Base-by-base conservation (phyloP, 805 yeast species). In the Saccharomycopsis oosterbeekiorum region DNA sequence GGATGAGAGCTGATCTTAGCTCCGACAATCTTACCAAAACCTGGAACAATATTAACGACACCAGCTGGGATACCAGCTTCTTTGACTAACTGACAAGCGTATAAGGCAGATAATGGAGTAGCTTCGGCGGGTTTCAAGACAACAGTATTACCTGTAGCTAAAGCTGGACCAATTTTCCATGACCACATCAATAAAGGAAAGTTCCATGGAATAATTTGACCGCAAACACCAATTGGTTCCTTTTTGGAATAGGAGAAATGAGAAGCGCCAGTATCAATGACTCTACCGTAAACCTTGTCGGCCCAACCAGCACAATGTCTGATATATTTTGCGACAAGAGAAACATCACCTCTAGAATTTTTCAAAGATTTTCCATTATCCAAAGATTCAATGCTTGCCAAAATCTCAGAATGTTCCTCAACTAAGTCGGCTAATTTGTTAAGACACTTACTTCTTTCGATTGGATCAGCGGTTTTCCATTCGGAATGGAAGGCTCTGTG, bases 181-280 rank as follows among this genome's bases (percentile, higher is more conserved):
- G 96, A 79, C 78, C 90, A 87, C 94, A 92, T 91, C 73, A 89
- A 80, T 68, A 92, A 76, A 65, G 97, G 97, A 84, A 90, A 92
- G 78, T 92, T 92, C 97, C 97, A 92, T 68, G 97, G 97, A 67
- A 92, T 91, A 71, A 92, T 88, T 75, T 89, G 96, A 63, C 96
- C 97, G 73, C 96, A 89, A 56, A 92, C 97, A 72, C 97, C 97
- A 69, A 89, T 78, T 63, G 97, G 97, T 75, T 91, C 96, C 74
- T 87, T 86, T 73, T 84, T 83, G 66, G 93, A 85, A 76, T 86
- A 89, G 65, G 83, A 82, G 73, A 91, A 84, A 74, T 88, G 89
- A 57, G 83, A 76, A 62, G 75, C 73, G 65, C 92, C 93, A 57
- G 96, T 85, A 73, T 89, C 89, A 62, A 89, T 80, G 62, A 85